These are phyloP conservation scores for Elsinoe batatas DNA, from an alignment of 2,329 filamentous ascomycete genomes.

Conservation along the genomic window DNA sequence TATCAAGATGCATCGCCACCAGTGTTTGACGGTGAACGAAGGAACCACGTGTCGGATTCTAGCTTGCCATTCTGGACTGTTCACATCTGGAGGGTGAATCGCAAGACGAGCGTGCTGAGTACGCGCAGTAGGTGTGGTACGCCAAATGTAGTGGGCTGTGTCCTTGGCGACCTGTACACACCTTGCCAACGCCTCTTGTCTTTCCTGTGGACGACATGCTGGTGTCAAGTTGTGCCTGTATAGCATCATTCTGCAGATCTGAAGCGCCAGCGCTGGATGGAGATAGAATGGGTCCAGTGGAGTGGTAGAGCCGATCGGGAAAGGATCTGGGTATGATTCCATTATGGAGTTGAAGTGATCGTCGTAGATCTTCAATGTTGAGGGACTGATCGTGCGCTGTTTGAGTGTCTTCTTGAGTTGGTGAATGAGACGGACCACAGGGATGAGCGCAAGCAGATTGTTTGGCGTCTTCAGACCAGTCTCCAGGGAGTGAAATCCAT, in stretches of 20 bases:
- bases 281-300: constrained; percentile 65
- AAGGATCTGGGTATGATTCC: constrained; percentile 63
- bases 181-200: constrained; percentile 63
- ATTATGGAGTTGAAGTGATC: constrained; percentile 68
- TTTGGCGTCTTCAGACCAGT: constrained; percentile 46
- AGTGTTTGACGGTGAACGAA: constrained; percentile 66
- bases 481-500: constrained; percentile 33
- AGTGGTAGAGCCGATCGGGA: constrained; percentile 56
- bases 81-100: constrained; percentile 25
- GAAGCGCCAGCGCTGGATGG: constrained; percentile 64
- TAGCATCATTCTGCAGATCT: constrained; percentile 73
- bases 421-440: constrained; percentile 69
- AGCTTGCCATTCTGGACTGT: constrained; percentile 39
- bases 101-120: constrained; percentile 16
- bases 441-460: constrained; percentile 67
- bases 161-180: constrained; percentile 68
- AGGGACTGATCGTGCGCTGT: constrained; percentile 54
- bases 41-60: constrained; percentile 59
- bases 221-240: constrained; percentile 83
- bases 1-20: constrained; percentile 79
- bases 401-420: constrained; percentile 62
- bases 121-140: constrained; percentile 34
- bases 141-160: constrained; percentile 64
- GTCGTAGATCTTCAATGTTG: constrained; percentile 69
- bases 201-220: constrained; percentile 53